phyloP scores from a whole-genome alignment of 2,329 filamentous ascomycete species.

The Apiospora koreana region DNA sequence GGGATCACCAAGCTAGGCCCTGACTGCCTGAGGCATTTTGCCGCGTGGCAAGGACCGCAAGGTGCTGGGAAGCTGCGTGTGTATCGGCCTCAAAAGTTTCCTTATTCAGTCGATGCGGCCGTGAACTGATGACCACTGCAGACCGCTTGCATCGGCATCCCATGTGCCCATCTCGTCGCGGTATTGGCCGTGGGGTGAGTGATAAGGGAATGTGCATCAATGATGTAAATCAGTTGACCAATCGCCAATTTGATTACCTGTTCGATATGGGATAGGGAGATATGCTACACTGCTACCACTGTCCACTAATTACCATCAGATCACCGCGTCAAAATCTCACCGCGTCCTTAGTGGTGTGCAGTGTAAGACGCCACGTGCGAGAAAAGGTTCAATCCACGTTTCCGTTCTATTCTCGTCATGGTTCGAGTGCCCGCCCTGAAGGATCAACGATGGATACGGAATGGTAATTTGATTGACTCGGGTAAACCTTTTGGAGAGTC shows the following conservation, averaged over 20 bases:
- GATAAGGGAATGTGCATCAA: neutral
- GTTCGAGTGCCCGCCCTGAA: neutral
- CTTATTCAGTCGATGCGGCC: conserved; percentile 1
- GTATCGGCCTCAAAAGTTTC: neutral
- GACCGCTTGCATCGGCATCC: neutral
- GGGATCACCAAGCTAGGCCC: neutral
- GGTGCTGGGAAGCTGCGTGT: neutral
- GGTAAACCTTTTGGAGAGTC: neutral
- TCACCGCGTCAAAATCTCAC: neutral
- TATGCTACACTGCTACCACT: no score
- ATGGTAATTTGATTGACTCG: no score
- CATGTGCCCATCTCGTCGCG: neutral
- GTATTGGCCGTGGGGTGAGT: neutral
- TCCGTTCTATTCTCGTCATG: neutral
- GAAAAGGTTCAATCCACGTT: neutral
- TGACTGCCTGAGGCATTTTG: neutral
- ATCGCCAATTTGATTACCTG: neutral
- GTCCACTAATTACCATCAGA: neutral
- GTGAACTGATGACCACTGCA: neutral
- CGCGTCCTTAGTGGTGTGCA: neutral
- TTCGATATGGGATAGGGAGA: no score
- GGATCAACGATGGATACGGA: neutral
- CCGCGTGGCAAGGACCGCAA: neutral
- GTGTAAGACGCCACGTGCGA: conserved; percentile 3
- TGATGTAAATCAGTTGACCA: neutral